These are phyloP conservation scores for Talaromyces borbonicus DNA, from an alignment of 495 filamentous ascomycete species.

Conservation along the genomic window DNA sequence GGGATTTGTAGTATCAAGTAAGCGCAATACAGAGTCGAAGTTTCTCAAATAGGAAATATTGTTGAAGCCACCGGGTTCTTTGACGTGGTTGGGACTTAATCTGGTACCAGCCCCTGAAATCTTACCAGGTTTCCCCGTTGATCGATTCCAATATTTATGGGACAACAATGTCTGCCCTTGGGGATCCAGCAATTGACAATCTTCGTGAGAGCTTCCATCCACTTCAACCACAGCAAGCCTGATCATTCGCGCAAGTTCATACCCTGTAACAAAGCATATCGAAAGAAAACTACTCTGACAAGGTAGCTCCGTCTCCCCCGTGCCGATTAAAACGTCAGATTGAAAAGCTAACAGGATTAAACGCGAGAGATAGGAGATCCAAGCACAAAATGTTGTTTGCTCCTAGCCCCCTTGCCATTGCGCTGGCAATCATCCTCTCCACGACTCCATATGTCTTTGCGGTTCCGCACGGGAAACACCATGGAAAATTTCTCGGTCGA, in stretches of 20 bases:
- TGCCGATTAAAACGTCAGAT: too few relatives aligned
- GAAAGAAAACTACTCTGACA: too few relatives aligned
- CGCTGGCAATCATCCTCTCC: slow-evolving; percentile 7
- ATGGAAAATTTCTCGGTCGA: slow-evolving; percentile 7
- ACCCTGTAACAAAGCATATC: too few relatives aligned
- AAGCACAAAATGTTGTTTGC: slow-evolving; percentile 2
- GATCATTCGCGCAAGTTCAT: background rate
- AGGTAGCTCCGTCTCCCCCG: too few relatives aligned
- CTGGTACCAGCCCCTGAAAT: background rate
- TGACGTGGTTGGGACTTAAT: slow-evolving; percentile 1
- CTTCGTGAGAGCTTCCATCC: background rate
- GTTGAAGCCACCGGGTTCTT: background rate
- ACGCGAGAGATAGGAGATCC: background rate
- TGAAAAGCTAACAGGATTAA: background rate
- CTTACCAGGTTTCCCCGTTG: background rate
- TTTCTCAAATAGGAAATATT: slow-evolving; percentile 3
- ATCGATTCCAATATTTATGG: slow-evolving; percentile 10
- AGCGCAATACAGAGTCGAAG: background rate
- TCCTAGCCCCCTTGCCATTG: slow-evolving; percentile 6
- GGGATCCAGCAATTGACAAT: too few relatives aligned
- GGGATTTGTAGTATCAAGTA: background rate
- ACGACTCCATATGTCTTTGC: background rate
- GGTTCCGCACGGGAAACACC: background rate
- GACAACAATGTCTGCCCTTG: background rate
- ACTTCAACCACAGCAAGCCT: background rate